phyloP scores from a whole-genome alignment of 2,329 filamentous ascomycete genomes.

The Beauveria scarabaeidicola region DNA sequence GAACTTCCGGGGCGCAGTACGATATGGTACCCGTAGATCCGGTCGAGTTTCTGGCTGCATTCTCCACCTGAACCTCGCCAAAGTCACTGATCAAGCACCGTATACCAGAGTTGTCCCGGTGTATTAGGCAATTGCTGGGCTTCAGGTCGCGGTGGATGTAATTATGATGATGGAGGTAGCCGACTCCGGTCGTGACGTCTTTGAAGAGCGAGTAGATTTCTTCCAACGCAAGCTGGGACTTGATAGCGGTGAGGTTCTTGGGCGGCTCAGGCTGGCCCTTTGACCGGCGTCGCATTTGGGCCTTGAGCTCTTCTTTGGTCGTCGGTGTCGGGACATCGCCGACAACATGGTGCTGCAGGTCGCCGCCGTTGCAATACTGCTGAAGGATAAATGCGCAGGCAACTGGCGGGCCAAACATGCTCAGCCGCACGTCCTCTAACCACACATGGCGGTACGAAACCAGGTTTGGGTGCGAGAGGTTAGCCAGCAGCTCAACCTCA shows the following conservation, averaged over 20 bases:
- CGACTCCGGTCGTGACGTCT: constrained; percentile 86
- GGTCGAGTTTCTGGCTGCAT: constrained; percentile 74
- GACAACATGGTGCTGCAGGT: constrained; percentile 81
- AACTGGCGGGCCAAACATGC: constrained; percentile 79
- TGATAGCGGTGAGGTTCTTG: constrained; percentile 32
- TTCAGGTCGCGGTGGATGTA: constrained; percentile 97
- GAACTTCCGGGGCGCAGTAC: constrained; percentile 92
- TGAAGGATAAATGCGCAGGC: constrained; percentile 95
- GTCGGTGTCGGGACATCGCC: constrained; percentile 53
- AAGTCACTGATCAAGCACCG: constrained; percentile 93
- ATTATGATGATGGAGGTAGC: constrained; percentile 80
- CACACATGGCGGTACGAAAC: constrained; percentile 97
- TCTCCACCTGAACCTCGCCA: constrained; percentile 85
- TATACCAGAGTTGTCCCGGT: constrained; percentile 62
- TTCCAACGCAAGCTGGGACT: constrained; percentile 57
- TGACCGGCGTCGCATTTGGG: constrained; percentile 73
- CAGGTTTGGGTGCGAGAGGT: constrained; percentile 86
- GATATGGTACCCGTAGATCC: constrained; percentile 94
- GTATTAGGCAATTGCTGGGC: constrained; percentile 87
- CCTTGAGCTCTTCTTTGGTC: constrained; percentile 81
- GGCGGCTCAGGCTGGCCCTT: constrained; percentile 64
- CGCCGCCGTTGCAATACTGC: constrained; percentile 92
- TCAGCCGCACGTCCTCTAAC: constrained; percentile 82
- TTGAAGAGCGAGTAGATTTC: constrained; percentile 96
- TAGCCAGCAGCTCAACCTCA: constrained; percentile 87